Base-by-base conservation (phyloP, 2,329 filamentous ascomycete species). In the Talaromyces sp. region DNA sequence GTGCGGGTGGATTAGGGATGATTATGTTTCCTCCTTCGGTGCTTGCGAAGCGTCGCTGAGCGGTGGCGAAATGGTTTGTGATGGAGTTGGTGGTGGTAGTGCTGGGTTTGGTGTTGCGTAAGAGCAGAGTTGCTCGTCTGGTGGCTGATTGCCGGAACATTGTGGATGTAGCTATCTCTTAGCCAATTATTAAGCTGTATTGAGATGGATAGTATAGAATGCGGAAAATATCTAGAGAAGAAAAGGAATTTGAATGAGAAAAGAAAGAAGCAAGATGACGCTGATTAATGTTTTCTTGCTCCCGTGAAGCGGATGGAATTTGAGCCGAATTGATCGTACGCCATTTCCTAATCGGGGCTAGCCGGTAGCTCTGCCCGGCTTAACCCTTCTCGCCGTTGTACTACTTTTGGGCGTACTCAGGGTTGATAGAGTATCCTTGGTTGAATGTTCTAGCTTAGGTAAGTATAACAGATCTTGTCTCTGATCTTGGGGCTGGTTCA, bases 1-100 rank as follows among this genome's bases (percentile, higher is more conserved):
- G 82, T 69, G 87, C 83, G 3, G 89, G 81, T 62, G 75, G 71
- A 66, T 71, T 81, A 70, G 84, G 64, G 9, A 66, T 43, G 37
- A 59, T 17, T 33, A 27, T n/a, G 35, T 62, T 60, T 47, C 59
- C 59, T 13, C 64, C 64, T 49, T 61, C 54, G 60, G 45, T 65
- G 57, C 64, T 66, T 27, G 64, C 64, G 31, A 66, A 62, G 22
- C 64, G 64, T 54, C 64, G 54, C 27, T 62, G 60, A 22, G 54
- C 52, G n/a, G 49, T 33, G 49, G 37, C 37, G 33, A 65, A 49
- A 37, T 41, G 63, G 59, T 52, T 62, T 39, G 58, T 61, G 17
- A 61, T 62, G 54, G 60, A 54, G 35, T 27, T 61, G 19, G 49
- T 57, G 59, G 39, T 47, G 31, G 63, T 65, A 11, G 50, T 65